Base-by-base conservation (phyloP, 2,329 filamentous ascomycete species). In the Plenodomus biglobosus region DNA sequence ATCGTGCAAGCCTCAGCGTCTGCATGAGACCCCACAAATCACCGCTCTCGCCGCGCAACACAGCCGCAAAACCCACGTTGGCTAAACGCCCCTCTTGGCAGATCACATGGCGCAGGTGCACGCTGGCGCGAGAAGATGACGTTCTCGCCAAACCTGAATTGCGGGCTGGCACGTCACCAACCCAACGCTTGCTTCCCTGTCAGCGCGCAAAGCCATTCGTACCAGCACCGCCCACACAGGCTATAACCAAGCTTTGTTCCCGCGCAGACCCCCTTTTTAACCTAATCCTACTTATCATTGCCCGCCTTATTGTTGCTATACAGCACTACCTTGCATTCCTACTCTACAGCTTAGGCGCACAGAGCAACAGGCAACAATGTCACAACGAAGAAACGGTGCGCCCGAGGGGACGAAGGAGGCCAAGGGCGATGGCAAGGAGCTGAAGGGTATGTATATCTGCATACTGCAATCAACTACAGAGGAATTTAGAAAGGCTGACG, bases 351-450 rank as follows among this genome's bases (percentile, higher is more conserved):
- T 21, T 16, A 36, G 15, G 13, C 32, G 17, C 13, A 36, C 4
- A 4, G 35, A 37, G 4, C 35, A 27, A 17, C 35, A 27, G 24
- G 40, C 43, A 43, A 46, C 30, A 64, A 88, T 88, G 85, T 87
- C 85, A 53, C 44, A 46, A n/a, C 85, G 83, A 76, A 76, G 85
- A 77, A 79, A 74, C 52, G 76, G 76, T 68, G 76, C 27, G 27
- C 69, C 77, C 53, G 79, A 78, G 66, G 79, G 53, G 22, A 8
- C 35, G 8, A 37, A 37, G 18, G 35, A 37, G 16, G 3, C 13
- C 16, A 37, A 18, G 35, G 16, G 16, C 16, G 16, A 17, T 78
- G 68, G 72, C 44, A 81, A 81, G 64, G 69, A 75, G 45, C 62
- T 32, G 6, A 32, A 56, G 16, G 18, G 35, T 37, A 51, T 52